Evolutionary conservation across 768 basidiomycete genomes (phyloP).

Genomic region (Podaxis mareebaensis): DNA sequence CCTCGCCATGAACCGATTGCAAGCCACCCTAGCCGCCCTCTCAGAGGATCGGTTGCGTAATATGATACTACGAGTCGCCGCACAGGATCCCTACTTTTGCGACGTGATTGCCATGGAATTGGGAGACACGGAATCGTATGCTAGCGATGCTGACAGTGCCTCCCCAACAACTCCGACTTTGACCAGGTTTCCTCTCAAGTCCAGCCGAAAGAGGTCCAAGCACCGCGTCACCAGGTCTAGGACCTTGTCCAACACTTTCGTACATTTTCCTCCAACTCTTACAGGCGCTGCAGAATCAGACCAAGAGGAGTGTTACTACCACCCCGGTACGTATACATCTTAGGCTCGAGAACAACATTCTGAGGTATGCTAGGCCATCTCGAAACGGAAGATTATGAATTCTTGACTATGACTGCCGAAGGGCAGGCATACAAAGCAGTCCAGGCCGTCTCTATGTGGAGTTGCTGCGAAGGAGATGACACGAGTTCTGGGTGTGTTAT

Average conservation of each 20-base stretch:
- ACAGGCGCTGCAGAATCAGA: slow-evolving; percentile 6
- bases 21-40: slow-evolving; percentile 35
- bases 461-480: slow-evolving; percentile 46
- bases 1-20: slow-evolving; percentile 23
- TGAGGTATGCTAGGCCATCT: slow-evolving; percentile 30
- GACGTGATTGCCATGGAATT: slow-evolving; percentile 42
- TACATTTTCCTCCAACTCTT: slow-evolving; percentile 8
- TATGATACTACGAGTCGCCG: slow-evolving; percentile 38
- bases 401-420: slow-evolving; percentile 36
- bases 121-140: slow-evolving; percentile 16
- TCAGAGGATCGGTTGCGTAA: slow-evolving; percentile 40
- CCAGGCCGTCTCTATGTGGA: slow-evolving; percentile 45
- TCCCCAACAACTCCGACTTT: slow-evolving; percentile 20
- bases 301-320: slow-evolving; percentile 25
- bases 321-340: slow-evolving; percentile 36
- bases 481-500: slow-evolving; percentile 36
- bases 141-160: slow-evolving; percentile 12
- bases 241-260: slow-evolving; percentile 9
- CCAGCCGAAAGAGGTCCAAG: slow-evolving; percentile 19
- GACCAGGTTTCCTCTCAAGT: slow-evolving; percentile 14
- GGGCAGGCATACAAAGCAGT: slow-evolving; percentile 31
- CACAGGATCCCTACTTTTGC: slow-evolving; percentile 34
- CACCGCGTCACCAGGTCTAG: not conserved
- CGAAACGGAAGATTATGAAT: slow-evolving; percentile 41
- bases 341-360: not conserved